Percentiles rank a stretch among this genome's conserved stretches.
Evolutionary conservation across 208 protist genomes (phyloP).

Genomic region (Leishmania gerbilli): DNA sequence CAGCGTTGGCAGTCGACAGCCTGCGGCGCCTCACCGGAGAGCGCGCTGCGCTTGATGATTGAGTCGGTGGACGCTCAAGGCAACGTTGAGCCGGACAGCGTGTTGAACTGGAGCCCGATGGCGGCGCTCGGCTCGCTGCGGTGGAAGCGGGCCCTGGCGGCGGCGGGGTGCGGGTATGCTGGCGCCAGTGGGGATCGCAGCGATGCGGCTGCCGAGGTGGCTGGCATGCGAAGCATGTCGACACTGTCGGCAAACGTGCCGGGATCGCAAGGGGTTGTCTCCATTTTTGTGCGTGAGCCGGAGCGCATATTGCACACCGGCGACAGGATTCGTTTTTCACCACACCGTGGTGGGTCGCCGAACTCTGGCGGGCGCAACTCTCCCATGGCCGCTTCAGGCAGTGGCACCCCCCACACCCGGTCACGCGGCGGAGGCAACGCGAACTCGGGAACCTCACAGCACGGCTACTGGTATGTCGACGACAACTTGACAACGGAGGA

Average conservation of each 20-base stretch:
- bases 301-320: conserved; percentile 39
- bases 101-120: conserved; percentile 34
- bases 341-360: not conserved
- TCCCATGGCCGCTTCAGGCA: not conserved
- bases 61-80: conserved; percentile 23
- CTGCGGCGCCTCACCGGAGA: not conserved
- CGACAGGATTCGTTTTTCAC: conserved; percentile 40
- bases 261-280: not conserved
- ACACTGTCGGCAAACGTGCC: not conserved
- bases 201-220: not conserved
- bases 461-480: conserved; percentile 52
- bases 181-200: not conserved
- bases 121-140: conserved; percentile 6
- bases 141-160: conserved; percentile 2
- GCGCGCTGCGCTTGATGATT: conserved; percentile 13
- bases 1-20: not conserved
- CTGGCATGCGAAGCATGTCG: not conserved
- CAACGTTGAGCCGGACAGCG: conserved; percentile 27
- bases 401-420: not conserved
- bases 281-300: conserved; percentile 22
- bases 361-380: conserved; percentile 2
- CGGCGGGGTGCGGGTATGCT: not conserved
- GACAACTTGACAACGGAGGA: conserved; percentile 43
- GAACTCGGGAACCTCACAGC: not conserved
- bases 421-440: not conserved